A percentile compares a stretch with the other conserved stretches of the same genome.
Conservation (phyloP, 495 filamentous ascomycete genomes). For the Aspergillus ostianus region DNA sequence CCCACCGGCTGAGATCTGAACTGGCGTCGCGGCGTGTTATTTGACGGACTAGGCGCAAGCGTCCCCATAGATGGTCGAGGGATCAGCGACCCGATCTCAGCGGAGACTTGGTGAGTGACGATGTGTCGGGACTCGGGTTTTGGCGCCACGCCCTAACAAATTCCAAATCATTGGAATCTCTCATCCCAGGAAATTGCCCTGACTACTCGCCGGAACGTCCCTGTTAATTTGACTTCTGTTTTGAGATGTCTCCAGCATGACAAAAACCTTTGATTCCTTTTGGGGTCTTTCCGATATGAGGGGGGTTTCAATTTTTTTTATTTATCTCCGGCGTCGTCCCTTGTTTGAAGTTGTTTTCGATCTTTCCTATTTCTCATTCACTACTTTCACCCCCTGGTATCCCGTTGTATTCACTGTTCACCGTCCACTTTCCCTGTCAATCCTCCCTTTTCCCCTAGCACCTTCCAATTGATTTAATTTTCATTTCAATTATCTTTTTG, state of each 20-base stretch:
- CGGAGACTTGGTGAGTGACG: constrained; percentile 14
- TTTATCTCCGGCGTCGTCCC: constrained; percentile 15
- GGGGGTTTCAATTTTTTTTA: constrained; percentile 16
- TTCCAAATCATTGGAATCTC: constrained; percentile 21
- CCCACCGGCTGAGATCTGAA: constrained; percentile 23
- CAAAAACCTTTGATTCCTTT: constrained; percentile 12
- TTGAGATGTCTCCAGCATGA: constrained; percentile 17
- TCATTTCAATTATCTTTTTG: background rate
- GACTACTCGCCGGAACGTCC: constrained; percentile 1
- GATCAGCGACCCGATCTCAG: constrained; percentile 26
- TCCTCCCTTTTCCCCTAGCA: background rate
- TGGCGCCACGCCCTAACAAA: constrained; percentile 23
- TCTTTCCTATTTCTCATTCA: constrained; percentile 2
- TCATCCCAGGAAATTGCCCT: constrained; percentile 23
- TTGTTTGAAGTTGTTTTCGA: background rate
- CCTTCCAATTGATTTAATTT: background rate
- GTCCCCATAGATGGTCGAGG: constrained; percentile 13
- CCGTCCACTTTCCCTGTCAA: background rate
- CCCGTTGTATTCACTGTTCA: constrained; percentile 18
- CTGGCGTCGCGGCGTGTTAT: constrained; percentile 11
- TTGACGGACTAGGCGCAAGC: constrained; percentile 18
- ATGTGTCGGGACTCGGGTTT: constrained; percentile 14
- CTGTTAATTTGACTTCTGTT: constrained; percentile 3
- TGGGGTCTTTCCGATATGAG: constrained; percentile 1
- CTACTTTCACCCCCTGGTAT: constrained; percentile 9